Base-by-base conservation (phyloP, 345 rosid species). In the Rhizophora mangle region DNA sequence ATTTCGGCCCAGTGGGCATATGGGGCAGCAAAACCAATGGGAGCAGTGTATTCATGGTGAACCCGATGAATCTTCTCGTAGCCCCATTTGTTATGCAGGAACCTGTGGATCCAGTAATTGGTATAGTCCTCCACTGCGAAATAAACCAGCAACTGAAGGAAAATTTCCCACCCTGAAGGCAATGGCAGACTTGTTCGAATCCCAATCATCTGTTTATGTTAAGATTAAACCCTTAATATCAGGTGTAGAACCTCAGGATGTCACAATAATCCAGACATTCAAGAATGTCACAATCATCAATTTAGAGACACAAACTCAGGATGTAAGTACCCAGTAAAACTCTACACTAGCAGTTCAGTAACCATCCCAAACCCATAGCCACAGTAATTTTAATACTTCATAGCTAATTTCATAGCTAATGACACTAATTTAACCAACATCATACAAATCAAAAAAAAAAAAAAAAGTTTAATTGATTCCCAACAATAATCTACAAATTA, bases 1-100 rank as follows among this genome's bases (percentile, higher is more conserved):
- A 88, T 61, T 74, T 95, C 97, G 60, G 87, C 91, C 99, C 99
- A 95, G 83, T 95, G 99, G 0, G 96, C 96, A 63, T 95, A 87
- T 6, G 97, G 91, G 2, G 96, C 96, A 3, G 97, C 96, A 74
- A 79, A 92, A 16, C 88, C 92, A 34, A 89, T 86, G 0, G 98
- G 98, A 55, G 98, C 86, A 10, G 90, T 65, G 71, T 86, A 89
- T 77, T 94, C 96, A 70, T 94, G 97, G 83, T 94, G 98, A 66
- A 95, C 89, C 20, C 61, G 62, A 76, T 95, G 97, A 74, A 95
- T 88, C 65, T 92, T 95, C 73, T 95, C 97, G 51, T 92, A 95
- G 11, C 93, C 96, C 99, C 96, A 95, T 76, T 86, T 87, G 55
- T 82, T 37, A 68, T 95, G 99, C 46, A 95, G 83, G 63, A 87